Evolutionary conservation across 768 basidiomycete species (phyloP), one percentile per base, ranked within the genome.

Genomic region (Agaricus sinodeliciosus): DNA sequence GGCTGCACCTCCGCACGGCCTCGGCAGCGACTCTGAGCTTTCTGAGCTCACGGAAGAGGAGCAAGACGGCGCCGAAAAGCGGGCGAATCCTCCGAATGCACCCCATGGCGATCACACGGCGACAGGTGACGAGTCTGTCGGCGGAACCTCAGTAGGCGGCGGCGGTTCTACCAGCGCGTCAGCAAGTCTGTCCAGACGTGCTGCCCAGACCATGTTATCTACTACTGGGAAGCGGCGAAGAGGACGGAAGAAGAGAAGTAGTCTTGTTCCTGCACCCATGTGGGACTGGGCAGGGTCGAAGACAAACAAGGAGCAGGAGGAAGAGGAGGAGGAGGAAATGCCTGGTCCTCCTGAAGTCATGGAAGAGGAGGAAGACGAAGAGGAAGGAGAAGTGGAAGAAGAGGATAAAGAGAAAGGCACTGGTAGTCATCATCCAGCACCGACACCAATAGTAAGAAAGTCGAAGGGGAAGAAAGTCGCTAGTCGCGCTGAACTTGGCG

Each of bases 11-110:
- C 56, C 60, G 19, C 59, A 62, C 25, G 51, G 63, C 54, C 62
- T 84, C 57, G 80, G 82, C 70, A 74, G 67, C 31, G 86, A 80
- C 66, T 89, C 87, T 5, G 88, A 90, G 69, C 79, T 90, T 55
- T 89, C 87, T 40, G 88, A 88, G 64, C 80, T 90, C 64, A 90
- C 87, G 13, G 87, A 90, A 62, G 87, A 90, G 62, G 87, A 89
- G 59, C 79, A 84, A 59, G 84, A 85, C 11, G 52, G 60, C 13
- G 57, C 54, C 2, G 65, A 66, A 39, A 67, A 64, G 58, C 53
- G 61, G 48, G 58, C 44, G 46, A 58, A 46, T 52, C 55, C 42
- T 49, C 64, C 59, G 49, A 64, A 47, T 50, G 63, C 48, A 57
- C 36, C 49, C 55, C 49, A 49, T 52, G 46, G 35, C 42, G 49